A percentile compares a stretch with the other conserved stretches of the same genome.
Evolutionary conservation across 2,329 filamentous ascomycete genomes (phyloP).

Genomic region (Lasiodiplodia citricola): DNA sequence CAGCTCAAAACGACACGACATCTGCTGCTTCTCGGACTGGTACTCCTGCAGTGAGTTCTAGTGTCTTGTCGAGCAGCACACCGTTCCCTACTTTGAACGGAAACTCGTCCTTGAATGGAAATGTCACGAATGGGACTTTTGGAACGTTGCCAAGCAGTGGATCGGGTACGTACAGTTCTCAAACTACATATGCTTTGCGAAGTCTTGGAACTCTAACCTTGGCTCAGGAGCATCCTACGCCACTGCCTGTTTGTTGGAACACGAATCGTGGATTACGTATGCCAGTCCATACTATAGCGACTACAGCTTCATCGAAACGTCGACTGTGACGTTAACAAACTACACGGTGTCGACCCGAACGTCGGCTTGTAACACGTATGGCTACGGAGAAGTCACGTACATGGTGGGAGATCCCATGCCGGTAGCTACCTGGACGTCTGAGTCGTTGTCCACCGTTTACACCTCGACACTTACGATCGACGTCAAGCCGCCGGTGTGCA

Average conservation of each 20-base stretch:
- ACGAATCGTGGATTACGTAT: background rate
- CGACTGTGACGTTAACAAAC: constrained; percentile 1
- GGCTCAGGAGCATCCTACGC: background rate
- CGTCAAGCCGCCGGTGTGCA: background rate
- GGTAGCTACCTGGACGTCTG: constrained; percentile 1
- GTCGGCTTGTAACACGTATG: background rate
- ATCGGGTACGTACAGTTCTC: background rate
- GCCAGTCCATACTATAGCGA: background rate
- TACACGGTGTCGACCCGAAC: constrained; percentile 3
- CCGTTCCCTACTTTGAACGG: background rate
- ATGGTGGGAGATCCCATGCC: constrained; percentile 11
- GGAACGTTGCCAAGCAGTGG: background rate
- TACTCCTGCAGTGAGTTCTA: background rate
- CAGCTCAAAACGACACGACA: background rate
- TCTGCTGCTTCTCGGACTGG: background rate
- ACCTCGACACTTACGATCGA: background rate
- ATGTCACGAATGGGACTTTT: background rate
- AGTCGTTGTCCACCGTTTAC: background rate
- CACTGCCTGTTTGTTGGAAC: background rate
- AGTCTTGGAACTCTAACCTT: background rate
- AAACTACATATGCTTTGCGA: background rate
- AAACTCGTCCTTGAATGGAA: background rate
- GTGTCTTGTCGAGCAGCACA: background rate
- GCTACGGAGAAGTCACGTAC: background rate
- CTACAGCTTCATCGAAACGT: background rate